Conservation (phyloP, 2,329 filamentous ascomycete genomes). For the Beauveria pseudobassiana region DNA sequence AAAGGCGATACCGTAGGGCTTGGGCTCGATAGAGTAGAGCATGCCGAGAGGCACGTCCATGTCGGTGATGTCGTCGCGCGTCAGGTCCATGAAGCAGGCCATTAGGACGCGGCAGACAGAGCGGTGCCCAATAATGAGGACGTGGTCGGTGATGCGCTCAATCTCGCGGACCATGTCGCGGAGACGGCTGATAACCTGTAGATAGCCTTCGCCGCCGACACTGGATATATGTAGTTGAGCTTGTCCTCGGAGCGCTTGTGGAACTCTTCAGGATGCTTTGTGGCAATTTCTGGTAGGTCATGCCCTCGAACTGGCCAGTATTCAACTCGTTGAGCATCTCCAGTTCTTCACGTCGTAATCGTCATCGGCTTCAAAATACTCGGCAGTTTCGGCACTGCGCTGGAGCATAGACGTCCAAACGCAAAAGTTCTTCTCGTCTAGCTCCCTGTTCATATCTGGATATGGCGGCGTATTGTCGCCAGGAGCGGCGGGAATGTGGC, state of each 20-base stretch:
- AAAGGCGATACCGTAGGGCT: constrained; percentile 96
- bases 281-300: constrained; percentile 90
- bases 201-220: constrained; percentile 89
- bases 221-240: constrained; percentile 92
- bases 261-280: constrained; percentile 75
- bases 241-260: constrained; percentile 74
- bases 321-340: constrained; percentile 97
- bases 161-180: constrained; percentile 94
- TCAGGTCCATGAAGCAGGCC: constrained; percentile 93
- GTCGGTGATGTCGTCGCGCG: constrained; percentile 84
- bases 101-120: constrained; percentile 87
- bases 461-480: constrained; percentile 94
- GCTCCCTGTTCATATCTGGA: constrained; percentile 66
- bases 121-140: constrained; percentile 85
- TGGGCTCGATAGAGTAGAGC: constrained; percentile 90
- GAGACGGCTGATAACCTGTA: constrained; percentile 93
- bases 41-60: constrained; percentile 91
- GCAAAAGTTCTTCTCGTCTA: constrained; percentile 83
- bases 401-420: constrained; percentile 98
- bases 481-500: constrained; percentile 79
- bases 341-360: constrained; percentile 96
- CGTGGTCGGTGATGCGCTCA: constrained; percentile 93
- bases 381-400: constrained; percentile 78
- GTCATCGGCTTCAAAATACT: constrained; percentile 84
- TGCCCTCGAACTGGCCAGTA: constrained; percentile 83